phyloP scores from a whole-genome alignment of 768 basidiomycete genomes.

The Atractiella rhizophila region DNA sequence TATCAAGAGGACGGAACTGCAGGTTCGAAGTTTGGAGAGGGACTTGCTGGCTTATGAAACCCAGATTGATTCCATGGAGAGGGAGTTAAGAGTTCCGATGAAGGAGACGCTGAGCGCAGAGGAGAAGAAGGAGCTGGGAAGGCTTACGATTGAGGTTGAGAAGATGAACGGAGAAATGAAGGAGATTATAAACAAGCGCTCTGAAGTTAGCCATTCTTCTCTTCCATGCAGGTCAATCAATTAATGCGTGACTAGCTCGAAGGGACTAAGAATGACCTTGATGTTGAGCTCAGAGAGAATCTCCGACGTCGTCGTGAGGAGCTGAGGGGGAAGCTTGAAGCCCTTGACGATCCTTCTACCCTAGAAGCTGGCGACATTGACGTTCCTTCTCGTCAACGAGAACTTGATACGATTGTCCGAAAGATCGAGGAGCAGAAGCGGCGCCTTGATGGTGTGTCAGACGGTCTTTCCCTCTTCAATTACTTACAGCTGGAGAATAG shows the following conservation, averaged over 20 bases:
- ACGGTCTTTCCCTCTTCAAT: neutral
- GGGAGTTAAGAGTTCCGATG: constrained; percentile 51
- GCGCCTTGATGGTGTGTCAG: constrained; percentile 27
- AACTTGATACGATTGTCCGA: constrained; percentile 39
- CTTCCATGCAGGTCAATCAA: neutral
- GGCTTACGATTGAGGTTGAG: constrained; percentile 51
- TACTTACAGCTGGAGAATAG: constrained; percentile 21
- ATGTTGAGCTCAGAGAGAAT: constrained; percentile 81
- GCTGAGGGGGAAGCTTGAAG: constrained; percentile 46
- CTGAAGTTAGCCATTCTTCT: constrained; percentile 33
- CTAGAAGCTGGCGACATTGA: constrained; percentile 28
- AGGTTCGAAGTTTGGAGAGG: constrained; percentile 36
- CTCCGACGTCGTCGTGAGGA: constrained; percentile 57
- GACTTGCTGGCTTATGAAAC: constrained; percentile 34
- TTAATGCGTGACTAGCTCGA: constrained; percentile 32
- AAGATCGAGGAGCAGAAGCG: constrained; percentile 41
- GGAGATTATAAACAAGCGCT: constrained; percentile 39
- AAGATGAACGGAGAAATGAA: constrained; percentile 41
- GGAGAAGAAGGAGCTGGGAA: constrained; percentile 42
- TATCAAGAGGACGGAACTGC: constrained; percentile 44
- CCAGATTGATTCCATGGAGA: constrained; percentile 17
- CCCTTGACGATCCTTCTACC: constrained; percentile 31
- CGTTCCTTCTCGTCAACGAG: constrained; percentile 40
- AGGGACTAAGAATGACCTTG: constrained; percentile 48
- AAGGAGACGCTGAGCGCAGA: constrained; percentile 43